phyloP scores from a whole-genome alignment of 2,329 filamentous ascomycete species.

The Fusarium ambrosium region DNA sequence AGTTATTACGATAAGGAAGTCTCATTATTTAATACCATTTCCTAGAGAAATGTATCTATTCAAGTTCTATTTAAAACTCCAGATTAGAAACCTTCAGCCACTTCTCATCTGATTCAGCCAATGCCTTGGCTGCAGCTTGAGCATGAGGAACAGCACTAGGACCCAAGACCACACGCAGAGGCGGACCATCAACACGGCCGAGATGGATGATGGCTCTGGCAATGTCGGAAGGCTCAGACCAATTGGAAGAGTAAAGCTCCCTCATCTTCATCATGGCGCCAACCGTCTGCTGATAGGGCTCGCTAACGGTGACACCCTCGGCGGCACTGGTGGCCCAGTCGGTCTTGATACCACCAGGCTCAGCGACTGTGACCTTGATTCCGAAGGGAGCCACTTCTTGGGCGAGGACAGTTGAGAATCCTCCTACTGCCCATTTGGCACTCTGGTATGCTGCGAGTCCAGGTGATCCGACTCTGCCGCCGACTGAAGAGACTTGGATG shows the following conservation, averaged over 20 bases:
- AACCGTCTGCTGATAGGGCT: slow-evolving; percentile 54
- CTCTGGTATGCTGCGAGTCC: slow-evolving; percentile 54
- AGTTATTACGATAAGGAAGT: no score
- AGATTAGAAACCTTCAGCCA: slow-evolving; percentile 43
- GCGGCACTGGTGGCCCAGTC: slow-evolving; percentile 54
- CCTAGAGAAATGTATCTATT: background rate
- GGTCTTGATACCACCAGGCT: slow-evolving; percentile 58
- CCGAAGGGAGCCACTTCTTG: slow-evolving; percentile 55
- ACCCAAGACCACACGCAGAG: slow-evolving; percentile 51
- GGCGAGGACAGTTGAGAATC: slow-evolving; percentile 54
- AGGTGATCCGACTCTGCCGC: slow-evolving; percentile 52
- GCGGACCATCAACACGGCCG: slow-evolving; percentile 45
- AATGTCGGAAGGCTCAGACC: slow-evolving; percentile 42
- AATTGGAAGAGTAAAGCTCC: background rate
- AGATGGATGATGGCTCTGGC: slow-evolving; percentile 48
- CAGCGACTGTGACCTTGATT: slow-evolving; percentile 55
- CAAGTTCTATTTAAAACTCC: background rate
- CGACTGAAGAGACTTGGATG: slow-evolving; percentile 57
- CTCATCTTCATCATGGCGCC: slow-evolving; percentile 41
- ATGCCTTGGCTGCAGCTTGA: slow-evolving; percentile 26
- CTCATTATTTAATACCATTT: background rate
- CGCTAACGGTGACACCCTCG: slow-evolving; percentile 43
- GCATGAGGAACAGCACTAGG: slow-evolving; percentile 45
- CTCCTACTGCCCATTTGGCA: slow-evolving; percentile 56
- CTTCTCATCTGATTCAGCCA: slow-evolving; percentile 50